Base-by-base conservation (phyloP, 1,284 basidiomycete genomes). In the Schizophyllum commune region DNA sequence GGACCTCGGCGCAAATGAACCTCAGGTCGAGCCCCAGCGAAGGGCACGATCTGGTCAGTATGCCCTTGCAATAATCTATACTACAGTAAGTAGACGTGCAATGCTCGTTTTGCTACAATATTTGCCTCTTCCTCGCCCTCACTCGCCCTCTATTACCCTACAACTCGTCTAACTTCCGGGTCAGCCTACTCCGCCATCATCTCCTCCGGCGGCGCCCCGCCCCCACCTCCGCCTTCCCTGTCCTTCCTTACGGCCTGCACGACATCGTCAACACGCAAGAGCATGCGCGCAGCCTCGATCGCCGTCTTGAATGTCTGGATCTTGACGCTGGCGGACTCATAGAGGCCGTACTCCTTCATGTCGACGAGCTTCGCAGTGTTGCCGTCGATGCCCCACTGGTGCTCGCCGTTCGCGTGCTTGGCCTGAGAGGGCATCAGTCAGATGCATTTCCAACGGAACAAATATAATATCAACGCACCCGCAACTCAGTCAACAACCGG, bases 231-330 rank as follows among this genome's bases (percentile, higher is more conserved):
- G 19, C 27, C 53, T 60, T 85, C 85, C 66, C 78, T 77, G 32
- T 89, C 88, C 70, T 88, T 87, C 62, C 89, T 81, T 33, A 86
- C 82, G 17, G 94, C 94, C 68, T 91, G 90, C 11, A 96, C 94
- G 60, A 97, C 93, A 70, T 98, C 95, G 72, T 98, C 96, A 2
- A 98, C 95, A 47, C 96, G 88, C 15, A 98, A 82, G 11, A 98
- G 78, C 76, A 98, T 87, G 15, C 94, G 92, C 0, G 96, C 91
- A 52, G 90, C 92, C 83, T 98, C 95, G 67, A 98, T 91, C 17
- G 96, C 96, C 9, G 96, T 99, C 84, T 99, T 98, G 71, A 98
- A 79, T 19, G 90, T 98, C 81, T 98, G 96, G 58, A 97, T 91
- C 83, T 98, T 98, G 70, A 99, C 96, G 64, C 93, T 95, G 1